Percentiles rank a stretch among this genome's conserved stretches.
These are phyloP conservation scores for Epichloe sylvatica DNA, from an alignment of 2,329 filamentous ascomycete species.

Conservation along the genomic window DNA sequence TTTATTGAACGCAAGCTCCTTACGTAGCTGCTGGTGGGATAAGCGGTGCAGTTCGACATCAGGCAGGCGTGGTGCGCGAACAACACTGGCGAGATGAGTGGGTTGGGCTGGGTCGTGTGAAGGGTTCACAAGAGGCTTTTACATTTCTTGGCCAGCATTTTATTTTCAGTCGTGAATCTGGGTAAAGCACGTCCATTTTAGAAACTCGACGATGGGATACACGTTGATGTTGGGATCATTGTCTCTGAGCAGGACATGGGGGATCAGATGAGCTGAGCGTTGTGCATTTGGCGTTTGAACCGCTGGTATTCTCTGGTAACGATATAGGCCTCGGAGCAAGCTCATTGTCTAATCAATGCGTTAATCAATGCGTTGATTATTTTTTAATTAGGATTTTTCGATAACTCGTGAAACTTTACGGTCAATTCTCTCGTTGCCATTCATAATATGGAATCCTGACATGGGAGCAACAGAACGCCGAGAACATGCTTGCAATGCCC, in stretches of 20 bases:
- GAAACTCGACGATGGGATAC: neutral
- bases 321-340: neutral
- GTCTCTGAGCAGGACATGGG: neutral
- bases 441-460: slow-evolving; percentile 16
- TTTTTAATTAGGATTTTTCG: neutral
- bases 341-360: neutral
- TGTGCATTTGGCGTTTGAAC: neutral
- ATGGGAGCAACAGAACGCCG: slow-evolving; percentile 18
- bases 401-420: slow-evolving; percentile 1
- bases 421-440: slow-evolving; percentile 12
- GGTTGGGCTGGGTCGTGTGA: neutral
- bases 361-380: neutral
- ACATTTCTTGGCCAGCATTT: neutral
- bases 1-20: slow-evolving; percentile 33
- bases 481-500: slow-evolving; percentile 14
- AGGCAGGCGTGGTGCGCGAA: neutral
- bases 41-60: neutral
- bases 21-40: too few relatives aligned
- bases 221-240: neutral
- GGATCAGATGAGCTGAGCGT: neutral
- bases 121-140: neutral
- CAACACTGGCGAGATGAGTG: neutral
- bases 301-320: neutral
- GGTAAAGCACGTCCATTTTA: neutral
- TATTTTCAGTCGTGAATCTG: neutral